Evolutionary conservation across 176 grass and related monocot genomes (phyloP).

Genomic region (Typha latifolia): DNA sequence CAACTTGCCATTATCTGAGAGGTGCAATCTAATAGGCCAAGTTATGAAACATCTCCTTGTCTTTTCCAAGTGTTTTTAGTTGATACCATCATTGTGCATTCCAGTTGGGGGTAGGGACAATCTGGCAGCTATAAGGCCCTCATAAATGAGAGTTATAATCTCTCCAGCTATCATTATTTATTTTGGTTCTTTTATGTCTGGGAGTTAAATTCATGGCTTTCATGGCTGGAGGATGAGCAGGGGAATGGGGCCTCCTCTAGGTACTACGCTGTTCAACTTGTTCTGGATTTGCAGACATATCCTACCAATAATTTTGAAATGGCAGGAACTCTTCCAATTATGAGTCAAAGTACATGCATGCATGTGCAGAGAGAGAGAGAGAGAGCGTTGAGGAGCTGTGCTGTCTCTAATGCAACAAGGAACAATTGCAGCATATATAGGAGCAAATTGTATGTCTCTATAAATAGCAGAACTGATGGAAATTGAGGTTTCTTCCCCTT

Average conservation of each 20-base stretch:
- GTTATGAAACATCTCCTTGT: constrained; percentile 5
- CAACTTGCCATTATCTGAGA: not conserved
- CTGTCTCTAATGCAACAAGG: too few species aligned
- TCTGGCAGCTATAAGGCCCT: not conserved
- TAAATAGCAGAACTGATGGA: too few species aligned
- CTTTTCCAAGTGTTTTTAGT: constrained; percentile 4
- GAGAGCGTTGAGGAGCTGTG: not conserved
- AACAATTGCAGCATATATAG: too few species aligned
- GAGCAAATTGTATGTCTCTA: too few species aligned
- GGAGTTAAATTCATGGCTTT: not conserved
- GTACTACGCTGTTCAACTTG: not conserved
- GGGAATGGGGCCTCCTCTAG: not conserved
- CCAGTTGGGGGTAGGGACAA: not conserved
- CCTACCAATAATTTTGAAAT: not conserved
- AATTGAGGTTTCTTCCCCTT: too few species aligned
- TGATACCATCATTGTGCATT: not conserved
- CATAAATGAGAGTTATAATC: constrained; percentile 1
- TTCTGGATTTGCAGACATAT: too few species aligned
- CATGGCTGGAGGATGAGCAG: not conserved
- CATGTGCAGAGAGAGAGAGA: not conserved
- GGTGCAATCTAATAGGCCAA: not conserved
- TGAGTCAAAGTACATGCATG: constrained; percentile 21
- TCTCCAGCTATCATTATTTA: not conserved
- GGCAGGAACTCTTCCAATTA: not conserved
- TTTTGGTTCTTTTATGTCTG: not conserved